Conservation (phyloP, 2,329 filamentous ascomycete species). For the Emmonsia crescens region DNA sequence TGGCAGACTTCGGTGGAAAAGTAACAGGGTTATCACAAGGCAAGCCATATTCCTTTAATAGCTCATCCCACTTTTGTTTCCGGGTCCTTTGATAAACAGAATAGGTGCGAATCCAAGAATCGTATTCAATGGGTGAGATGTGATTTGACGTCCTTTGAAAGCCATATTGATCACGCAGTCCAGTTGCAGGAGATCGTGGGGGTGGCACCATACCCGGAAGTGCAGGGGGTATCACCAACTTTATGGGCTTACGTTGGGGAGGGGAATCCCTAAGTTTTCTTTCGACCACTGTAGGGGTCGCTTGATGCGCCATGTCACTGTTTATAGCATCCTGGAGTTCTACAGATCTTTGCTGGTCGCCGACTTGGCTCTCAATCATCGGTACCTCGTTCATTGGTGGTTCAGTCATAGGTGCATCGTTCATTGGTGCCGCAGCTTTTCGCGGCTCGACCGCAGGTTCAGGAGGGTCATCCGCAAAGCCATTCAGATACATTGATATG, state of each 20-base stretch:
- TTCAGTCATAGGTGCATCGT: background rate
- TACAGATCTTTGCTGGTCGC: background rate
- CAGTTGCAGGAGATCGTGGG: conserved; percentile 21
- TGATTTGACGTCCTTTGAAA: conserved; percentile 83
- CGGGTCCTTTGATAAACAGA: conserved; percentile 62
- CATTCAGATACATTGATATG: conserved; percentile 50
- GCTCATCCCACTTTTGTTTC: conserved; percentile 67
- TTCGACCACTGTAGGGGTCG: conserved; percentile 14
- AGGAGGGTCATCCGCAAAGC: conserved; percentile 36
- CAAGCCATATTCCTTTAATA: conserved; percentile 66
- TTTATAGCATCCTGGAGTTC: background rate
- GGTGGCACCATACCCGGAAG: conserved; percentile 32
- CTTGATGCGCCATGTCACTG: background rate
- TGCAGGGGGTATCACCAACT: conserved; percentile 9
- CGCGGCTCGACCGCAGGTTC: conserved; percentile 1
- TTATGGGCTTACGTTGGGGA: background rate
- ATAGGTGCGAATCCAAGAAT: conserved; percentile 69
- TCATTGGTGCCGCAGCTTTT: background rate
- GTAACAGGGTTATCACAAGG: conserved; percentile 59
- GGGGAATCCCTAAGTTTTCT: background rate
- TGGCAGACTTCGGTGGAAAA: conserved; percentile 70
- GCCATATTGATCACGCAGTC: conserved; percentile 67
- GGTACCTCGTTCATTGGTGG: background rate
- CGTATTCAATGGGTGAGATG: conserved; percentile 64
- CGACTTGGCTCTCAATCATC: background rate